These are phyloP conservation scores for Trichoderma sp. DNA, from an alignment of 2,329 filamentous ascomycete genomes.

Conservation along the genomic window DNA sequence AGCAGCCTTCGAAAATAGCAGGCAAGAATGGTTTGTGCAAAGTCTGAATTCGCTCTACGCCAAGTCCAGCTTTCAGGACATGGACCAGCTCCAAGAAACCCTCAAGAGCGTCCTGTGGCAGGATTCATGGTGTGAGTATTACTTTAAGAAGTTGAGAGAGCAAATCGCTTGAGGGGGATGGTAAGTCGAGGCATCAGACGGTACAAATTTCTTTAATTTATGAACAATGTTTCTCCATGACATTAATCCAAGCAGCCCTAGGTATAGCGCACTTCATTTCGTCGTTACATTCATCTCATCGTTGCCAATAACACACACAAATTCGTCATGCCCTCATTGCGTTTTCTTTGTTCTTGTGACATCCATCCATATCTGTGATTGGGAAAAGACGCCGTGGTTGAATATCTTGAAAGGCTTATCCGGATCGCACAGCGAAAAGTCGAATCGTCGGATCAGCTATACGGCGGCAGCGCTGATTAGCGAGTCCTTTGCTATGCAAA, in stretches of 20 bases:
- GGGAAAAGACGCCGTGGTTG: conserved; percentile 1
- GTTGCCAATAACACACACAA: neutral
- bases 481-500: neutral
- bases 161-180: neutral
- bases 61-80: neutral
- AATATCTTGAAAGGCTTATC: conserved; percentile 14
- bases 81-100: neutral
- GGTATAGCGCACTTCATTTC: neutral
- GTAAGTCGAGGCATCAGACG: neutral
- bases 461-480: neutral
- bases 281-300: neutral
- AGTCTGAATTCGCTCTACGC: neutral
- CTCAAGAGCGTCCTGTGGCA: conserved; percentile 3
- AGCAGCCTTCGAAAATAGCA: neutral
- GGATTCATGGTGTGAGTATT: neutral
- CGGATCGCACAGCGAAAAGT: conserved; percentile 16
- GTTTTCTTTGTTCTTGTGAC: neutral
- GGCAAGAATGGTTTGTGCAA: neutral
- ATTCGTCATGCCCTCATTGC: neutral
- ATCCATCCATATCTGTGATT: neutral
- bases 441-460: conserved; percentile 18
- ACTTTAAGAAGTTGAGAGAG: neutral
- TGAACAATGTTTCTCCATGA: neutral
- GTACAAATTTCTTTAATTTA: neutral
- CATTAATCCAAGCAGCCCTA: neutral